phyloP scores from a whole-genome alignment of 2,329 filamentous ascomycete genomes.

The Colletotrichum abscissum region DNA sequence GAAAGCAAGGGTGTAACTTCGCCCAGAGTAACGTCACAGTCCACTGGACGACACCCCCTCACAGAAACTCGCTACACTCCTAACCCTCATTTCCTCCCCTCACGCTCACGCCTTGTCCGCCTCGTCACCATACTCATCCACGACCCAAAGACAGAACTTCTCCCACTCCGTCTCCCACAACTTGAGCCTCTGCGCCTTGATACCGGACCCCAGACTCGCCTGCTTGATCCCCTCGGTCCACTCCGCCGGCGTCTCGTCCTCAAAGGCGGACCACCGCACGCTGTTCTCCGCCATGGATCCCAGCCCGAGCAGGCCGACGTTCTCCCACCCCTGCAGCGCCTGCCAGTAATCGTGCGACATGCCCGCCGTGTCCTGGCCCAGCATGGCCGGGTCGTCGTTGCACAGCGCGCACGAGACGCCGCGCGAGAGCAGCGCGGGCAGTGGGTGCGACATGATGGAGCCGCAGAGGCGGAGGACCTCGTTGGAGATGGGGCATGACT shows the following conservation, averaged over 20 bases:
- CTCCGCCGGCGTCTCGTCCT: conserved; percentile 74
- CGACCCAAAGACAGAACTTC: conserved; percentile 85
- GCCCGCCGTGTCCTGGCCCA: conserved; percentile 80
- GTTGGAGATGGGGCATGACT: conserved; percentile 85
- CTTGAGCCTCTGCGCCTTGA: conserved; percentile 75
- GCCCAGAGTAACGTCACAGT: neutral
- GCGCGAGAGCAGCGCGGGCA: conserved; percentile 80
- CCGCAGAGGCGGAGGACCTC: conserved; percentile 79
- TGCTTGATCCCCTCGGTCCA: conserved; percentile 78
- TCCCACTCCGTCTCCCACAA: conserved; percentile 84
- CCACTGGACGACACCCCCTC: neutral
- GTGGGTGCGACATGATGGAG: conserved; percentile 76
- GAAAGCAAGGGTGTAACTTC: neutral
- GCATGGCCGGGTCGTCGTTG: conserved; percentile 85
- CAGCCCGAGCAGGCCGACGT: conserved; percentile 81
- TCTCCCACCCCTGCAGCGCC: conserved; percentile 84
- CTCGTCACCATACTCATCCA: conserved; percentile 74
- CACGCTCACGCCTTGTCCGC: conserved; percentile 52
- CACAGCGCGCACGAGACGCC: conserved; percentile 81
- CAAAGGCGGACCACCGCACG: conserved; percentile 83
- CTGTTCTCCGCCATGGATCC: conserved; percentile 87
- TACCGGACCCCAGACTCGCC: conserved; percentile 73
- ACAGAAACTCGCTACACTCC: neutral
- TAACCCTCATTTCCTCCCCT: neutral
- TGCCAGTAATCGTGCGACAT: conserved; percentile 91